Evolutionary conservation across 805 yeast genomes (phyloP), one percentile per base, ranked within the genome.

Genomic region (Candida arabinofermentans): DNA sequence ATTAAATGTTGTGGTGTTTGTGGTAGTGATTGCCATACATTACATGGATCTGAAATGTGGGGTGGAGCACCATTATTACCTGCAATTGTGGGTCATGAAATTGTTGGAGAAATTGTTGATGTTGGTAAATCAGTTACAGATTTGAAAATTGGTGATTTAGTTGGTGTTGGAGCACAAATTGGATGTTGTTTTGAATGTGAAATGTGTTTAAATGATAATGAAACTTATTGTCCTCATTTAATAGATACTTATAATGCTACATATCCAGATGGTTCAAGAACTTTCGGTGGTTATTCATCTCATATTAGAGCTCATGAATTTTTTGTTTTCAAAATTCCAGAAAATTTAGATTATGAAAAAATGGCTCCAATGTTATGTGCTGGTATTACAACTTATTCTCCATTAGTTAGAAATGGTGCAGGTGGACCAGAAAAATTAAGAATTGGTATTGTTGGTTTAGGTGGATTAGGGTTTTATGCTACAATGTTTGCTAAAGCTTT

Each of bases 321-420:
- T 36, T 74, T 69, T 55, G 71, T 66, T 10, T 73, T 74, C 57
- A 66, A 67, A 12, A 70, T 76, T 44, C 81, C 81, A 4, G 77
- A 73, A 7, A 56, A 41, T 13, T 50, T 76, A 43, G 63, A 56
- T n/a, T 57, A 72, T 7, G 60, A 55, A 24, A 57, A 55, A 32
- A 78, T 69, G 34, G 80, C 80, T 18, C 81, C 82, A 23, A 59
- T 76, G 61, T 57, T 76, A 54, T 76, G 81, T 61, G 82, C 77
- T 44, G 82, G 81, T 36, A 63, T 75, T 43, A 76, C 81, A 7
- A 75, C 70, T 14, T 76, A 63, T 50, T 71, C 76, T 23, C 82
- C 82, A 19, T 58, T 75, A 48, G 40, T 55, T 8, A 53, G 53
- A 5, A 50, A 58, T n/a, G 72, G 70, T 27, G 68, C 65, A 14